Conservation (phyloP, 164 flowering plant species). For the Malania oleifera region DNA sequence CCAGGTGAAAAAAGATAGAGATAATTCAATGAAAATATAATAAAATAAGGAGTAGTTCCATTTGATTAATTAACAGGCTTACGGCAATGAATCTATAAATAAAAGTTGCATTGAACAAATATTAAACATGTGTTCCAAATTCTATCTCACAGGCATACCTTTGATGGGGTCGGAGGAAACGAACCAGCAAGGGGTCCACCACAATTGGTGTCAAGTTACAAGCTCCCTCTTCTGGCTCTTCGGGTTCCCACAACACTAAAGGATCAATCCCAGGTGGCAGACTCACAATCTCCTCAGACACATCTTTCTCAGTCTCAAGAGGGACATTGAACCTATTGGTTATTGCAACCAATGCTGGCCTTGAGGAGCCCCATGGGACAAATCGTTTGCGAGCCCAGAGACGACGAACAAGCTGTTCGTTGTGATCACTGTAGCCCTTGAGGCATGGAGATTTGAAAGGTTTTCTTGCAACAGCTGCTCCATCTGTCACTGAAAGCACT, state of each 20-base stretch:
- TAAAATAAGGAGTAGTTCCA: background rate
- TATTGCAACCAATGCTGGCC: conserved; percentile 47
- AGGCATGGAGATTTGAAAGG: conserved; percentile 88
- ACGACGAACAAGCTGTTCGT: conserved; percentile 62
- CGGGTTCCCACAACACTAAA: conserved; percentile 83
- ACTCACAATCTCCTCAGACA: conserved; percentile 40
- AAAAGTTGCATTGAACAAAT: background rate
- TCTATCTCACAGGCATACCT: conserved; percentile 38
- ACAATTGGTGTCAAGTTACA: conserved; percentile 29
- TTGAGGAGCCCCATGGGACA: conserved; percentile 92
- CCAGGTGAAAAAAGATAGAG: background rate
- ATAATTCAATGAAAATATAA: background rate
- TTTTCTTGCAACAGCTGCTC: conserved; percentile 79
- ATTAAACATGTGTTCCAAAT: background rate
- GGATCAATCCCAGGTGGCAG: conserved; percentile 88
- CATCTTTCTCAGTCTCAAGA: conserved; percentile 29
- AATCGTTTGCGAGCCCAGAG: conserved; percentile 84
- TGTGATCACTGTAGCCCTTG: conserved; percentile 45
- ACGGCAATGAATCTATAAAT: background rate
- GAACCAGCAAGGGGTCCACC: conserved; percentile 83
- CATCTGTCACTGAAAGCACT: conserved; percentile 76
- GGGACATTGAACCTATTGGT: conserved; percentile 31
- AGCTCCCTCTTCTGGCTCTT: conserved; percentile 39
- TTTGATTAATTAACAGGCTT: background rate
- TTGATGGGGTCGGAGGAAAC: conserved; percentile 96